phyloP scores from a whole-genome alignment of 768 basidiomycete species.

The Tulasnella sp. region DNA sequence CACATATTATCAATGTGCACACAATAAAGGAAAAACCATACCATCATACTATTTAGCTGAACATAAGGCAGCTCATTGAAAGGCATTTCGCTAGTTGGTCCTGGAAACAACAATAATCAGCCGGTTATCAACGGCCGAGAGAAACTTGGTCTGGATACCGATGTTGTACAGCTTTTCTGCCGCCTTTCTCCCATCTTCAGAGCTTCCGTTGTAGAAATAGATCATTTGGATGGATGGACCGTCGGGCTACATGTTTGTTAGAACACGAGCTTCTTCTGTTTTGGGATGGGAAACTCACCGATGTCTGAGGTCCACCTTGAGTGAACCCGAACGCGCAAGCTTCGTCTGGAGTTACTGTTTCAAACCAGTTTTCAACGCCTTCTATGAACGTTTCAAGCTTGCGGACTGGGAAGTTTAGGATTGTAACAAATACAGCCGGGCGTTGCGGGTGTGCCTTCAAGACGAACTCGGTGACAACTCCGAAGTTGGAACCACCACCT shows the following conservation, averaged over 20 bases:
- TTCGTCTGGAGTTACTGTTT: neutral
- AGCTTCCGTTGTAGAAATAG: conserved; percentile 4
- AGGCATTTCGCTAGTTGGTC: neutral
- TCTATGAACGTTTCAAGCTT: neutral
- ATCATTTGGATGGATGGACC: neutral
- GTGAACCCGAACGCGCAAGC: neutral
- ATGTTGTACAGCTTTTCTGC: neutral
- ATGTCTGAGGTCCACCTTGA: neutral
- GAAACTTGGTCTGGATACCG: neutral
- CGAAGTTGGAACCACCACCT: conserved; percentile 21
- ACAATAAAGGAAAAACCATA: neutral
- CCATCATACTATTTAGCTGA: conserved; percentile 14
- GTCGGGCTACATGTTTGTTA: neutral
- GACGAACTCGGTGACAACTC: conserved; percentile 18
- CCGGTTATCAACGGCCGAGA: neutral
- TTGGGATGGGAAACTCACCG: neutral
- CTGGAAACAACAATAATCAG: neutral
- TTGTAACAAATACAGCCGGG: neutral
- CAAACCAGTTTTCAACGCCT: conserved; percentile 1
- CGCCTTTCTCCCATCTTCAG: neutral
- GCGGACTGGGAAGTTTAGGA: neutral
- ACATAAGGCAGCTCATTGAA: conserved; percentile 6
- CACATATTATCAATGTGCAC: neutral
- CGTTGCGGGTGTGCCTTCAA: conserved; percentile 15
- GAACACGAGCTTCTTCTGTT: neutral